A percentile compares a stretch with the other conserved stretches of the same genome.
Evolutionary conservation across 208 protist species (phyloP).

Genomic region (Phytomonas sp.): DNA sequence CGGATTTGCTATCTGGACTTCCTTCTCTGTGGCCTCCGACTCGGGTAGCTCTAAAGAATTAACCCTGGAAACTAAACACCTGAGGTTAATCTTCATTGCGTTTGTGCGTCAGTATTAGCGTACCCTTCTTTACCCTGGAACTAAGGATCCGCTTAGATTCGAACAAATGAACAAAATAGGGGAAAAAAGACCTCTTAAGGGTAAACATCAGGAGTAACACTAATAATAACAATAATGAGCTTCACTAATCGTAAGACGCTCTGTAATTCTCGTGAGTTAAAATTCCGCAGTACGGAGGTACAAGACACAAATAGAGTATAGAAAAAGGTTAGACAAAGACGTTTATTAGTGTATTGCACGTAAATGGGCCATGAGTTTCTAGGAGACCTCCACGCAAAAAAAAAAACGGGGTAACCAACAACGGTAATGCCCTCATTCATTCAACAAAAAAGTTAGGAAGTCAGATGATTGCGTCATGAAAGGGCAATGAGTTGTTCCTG

Average conservation of each 20-base stretch:
- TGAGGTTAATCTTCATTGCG: conserved; percentile 63
- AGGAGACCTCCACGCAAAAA: neutral
- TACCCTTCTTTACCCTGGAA: neutral
- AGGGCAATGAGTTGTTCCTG: conserved; percentile 48
- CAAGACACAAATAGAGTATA: neutral
- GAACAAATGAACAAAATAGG: neutral
- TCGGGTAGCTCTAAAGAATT: conserved; percentile 28
- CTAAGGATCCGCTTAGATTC: neutral
- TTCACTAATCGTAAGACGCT: neutral
- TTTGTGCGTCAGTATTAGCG: neutral
- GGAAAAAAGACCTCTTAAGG: neutral
- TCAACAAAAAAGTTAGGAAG: conserved; percentile 9
- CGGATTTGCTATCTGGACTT: conserved; percentile 67
- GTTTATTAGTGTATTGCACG: neutral
- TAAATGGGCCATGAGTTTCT: neutral
- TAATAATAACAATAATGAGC: neutral
- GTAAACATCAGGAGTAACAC: neutral
- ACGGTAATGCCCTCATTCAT: neutral
- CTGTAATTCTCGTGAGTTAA: neutral
- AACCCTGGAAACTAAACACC: conserved; percentile 35
- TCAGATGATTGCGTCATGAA: conserved; percentile 50
- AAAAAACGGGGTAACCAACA: neutral
- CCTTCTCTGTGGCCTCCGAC: conserved; percentile 36
- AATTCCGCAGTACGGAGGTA: neutral
- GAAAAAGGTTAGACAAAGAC: neutral